Conservation (phyloP, 139 green algal genomes). For the Tetradesmus lagerheimii region DNA sequence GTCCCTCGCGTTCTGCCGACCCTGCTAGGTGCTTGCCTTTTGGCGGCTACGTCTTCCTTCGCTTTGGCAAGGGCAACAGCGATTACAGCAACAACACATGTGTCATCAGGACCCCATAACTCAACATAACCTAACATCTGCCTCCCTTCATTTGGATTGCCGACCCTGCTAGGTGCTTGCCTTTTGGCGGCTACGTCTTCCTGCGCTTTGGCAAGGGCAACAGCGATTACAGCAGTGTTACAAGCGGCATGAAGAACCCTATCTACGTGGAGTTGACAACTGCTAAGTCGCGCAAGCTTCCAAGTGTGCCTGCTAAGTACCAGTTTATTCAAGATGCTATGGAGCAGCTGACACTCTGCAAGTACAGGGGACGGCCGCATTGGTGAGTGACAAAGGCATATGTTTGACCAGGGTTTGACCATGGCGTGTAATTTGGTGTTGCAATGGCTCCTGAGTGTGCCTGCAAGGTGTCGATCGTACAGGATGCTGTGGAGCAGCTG, state of each 20-base stretch:
- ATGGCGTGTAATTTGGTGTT: neutral
- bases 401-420: too few species aligned
- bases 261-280: conserved; percentile 40
- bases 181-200: conserved; percentile 33
- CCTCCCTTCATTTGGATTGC: too few species aligned
- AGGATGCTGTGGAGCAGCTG: neutral
- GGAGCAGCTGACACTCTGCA: conserved; percentile 45
- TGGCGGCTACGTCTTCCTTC: conserved; percentile 32
- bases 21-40: conserved; percentile 19
- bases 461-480: too few species aligned
- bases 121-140: too few species aligned
- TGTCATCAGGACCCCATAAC: too few species aligned
- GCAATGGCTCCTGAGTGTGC: neutral
- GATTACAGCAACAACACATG: conserved; percentile 6
- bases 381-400: neutral
- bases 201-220: conserved; percentile 35
- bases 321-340: conserved; percentile 17
- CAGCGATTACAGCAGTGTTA: conserved; percentile 17
- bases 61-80: conserved; percentile 30
- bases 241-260: conserved; percentile 36
- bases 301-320: conserved; percentile 6
- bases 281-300: conserved; percentile 3
- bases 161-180: conserved; percentile 19
- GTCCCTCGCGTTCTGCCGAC: too few species aligned
- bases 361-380: conserved; percentile 37